These are phyloP conservation scores for Picea sitchensis DNA, from an alignment of 75 land plant species.

Conservation along the genomic window DNA sequence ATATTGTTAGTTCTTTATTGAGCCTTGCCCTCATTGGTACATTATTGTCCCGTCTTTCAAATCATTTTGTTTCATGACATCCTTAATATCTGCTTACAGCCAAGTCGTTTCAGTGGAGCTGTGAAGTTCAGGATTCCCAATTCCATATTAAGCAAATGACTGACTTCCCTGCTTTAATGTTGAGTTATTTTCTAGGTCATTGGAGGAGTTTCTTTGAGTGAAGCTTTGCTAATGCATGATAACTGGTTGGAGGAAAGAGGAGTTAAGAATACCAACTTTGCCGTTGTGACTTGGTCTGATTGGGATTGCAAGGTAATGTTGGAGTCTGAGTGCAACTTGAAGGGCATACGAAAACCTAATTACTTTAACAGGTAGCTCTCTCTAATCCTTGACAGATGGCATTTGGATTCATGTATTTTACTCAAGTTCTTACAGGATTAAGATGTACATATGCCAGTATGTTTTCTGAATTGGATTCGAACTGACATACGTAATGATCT, in stretches of 20 bases:
- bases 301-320: conserved; percentile 95
- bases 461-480: no score
- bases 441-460: no score
- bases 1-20: no score
- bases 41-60: no score
- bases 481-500: not conserved
- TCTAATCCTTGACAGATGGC: not conserved
- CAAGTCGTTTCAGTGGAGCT: no score
- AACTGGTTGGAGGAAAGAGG: conserved; percentile 92
- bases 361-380: conserved; percentile 75
- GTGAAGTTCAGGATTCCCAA: no score
- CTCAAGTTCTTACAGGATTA: not conserved
- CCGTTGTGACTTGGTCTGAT: conserved; percentile 91
- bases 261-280: conserved; percentile 76
- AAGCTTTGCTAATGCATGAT: conserved; percentile 85
- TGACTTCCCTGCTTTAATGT: no score
- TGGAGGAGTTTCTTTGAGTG: conserved; percentile 68
- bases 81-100: no score
- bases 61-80: no score
- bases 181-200: conserved; percentile 50
- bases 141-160: no score
- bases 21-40: no score
- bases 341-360: conserved; percentile 73
- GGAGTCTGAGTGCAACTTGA: conserved; percentile 83
- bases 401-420: not conserved